phyloP scores from a whole-genome alignment of 2,329 filamentous ascomycete genomes.

The Cercospora sesami region DNA sequence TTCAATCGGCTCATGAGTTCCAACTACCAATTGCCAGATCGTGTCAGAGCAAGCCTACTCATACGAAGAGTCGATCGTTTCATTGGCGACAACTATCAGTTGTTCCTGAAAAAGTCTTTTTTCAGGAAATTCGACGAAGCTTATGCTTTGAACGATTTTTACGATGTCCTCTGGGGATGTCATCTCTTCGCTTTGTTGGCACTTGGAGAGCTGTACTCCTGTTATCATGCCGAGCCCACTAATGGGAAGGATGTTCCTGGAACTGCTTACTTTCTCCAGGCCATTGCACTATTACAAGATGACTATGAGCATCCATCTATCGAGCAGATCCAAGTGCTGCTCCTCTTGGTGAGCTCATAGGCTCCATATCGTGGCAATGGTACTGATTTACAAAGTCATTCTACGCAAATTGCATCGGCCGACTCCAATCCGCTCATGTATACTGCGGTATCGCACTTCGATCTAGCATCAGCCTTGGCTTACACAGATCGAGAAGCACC shows the following conservation, averaged over 20 bases:
- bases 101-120: conserved; percentile 45
- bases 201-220: conserved; percentile 51
- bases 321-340: conserved; percentile 49
- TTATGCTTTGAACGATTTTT: conserved; percentile 40
- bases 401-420: conserved; percentile 49
- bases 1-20: conserved; percentile 23
- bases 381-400: conserved; percentile 41
- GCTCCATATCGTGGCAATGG: neutral
- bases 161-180: conserved; percentile 41
- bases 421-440: conserved; percentile 48
- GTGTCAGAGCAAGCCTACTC: conserved; percentile 30
- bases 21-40: conserved; percentile 29
- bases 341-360: conserved; percentile 45
- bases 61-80: conserved; percentile 31
- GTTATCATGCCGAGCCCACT: conserved; percentile 38
- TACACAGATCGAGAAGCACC: conserved; percentile 42
- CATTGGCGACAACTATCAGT: conserved; percentile 46
- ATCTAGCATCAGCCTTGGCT: conserved; percentile 47
- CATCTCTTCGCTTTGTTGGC: conserved; percentile 51
- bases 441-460: conserved; percentile 51
- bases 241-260: conserved; percentile 44
- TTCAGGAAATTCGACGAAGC: conserved; percentile 44
- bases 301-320: conserved; percentile 48
- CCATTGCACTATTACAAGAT: conserved; percentile 44
- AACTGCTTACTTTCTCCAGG: conserved; percentile 46